Evolutionary conservation across 208 protist genomes (phyloP).

Genomic region (Trypanosoma boissoni): DNA sequence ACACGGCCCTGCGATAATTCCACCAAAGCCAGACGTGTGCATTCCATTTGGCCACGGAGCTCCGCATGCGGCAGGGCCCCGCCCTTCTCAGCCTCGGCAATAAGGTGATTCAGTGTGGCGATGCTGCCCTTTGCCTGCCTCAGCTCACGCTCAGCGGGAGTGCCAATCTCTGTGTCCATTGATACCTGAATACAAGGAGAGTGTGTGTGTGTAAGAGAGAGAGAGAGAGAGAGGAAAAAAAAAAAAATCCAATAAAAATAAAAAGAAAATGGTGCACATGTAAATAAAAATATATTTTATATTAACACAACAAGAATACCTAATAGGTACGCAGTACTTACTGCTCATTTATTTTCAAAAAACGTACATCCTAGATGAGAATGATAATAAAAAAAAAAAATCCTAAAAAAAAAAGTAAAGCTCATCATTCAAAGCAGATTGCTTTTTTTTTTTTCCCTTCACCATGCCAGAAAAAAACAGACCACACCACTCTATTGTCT

Average conservation of each 20-base stretch:
- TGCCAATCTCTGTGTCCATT: not conserved
- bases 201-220: not conserved
- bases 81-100: slow-evolving; percentile 50
- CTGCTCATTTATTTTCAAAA: too few relatives aligned
- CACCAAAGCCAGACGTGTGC: slow-evolving; percentile 23
- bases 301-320: too few relatives aligned
- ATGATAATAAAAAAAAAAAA: not conserved
- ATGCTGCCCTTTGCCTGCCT: slow-evolving; percentile 44
- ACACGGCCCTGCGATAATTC: slow-evolving; percentile 31
- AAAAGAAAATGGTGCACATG: too few relatives aligned
- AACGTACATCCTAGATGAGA: too few relatives aligned
- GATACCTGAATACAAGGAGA: too few relatives aligned
- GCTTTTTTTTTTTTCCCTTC: not conserved
- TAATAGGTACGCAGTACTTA: too few relatives aligned
- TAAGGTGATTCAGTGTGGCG: slow-evolving; percentile 29
- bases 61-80: slow-evolving; percentile 24
- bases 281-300: too few relatives aligned
- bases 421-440: not conserved
- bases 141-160: slow-evolving; percentile 43
- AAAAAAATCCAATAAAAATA: not conserved
- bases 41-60: slow-evolving; percentile 19
- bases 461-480: too few relatives aligned
- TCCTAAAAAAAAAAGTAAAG: too few relatives aligned
- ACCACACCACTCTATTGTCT: too few relatives aligned
- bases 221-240: not conserved